Conservation (phyloP, 1,284 basidiomycete genomes). For the Exsudoporus floridanus region DNA sequence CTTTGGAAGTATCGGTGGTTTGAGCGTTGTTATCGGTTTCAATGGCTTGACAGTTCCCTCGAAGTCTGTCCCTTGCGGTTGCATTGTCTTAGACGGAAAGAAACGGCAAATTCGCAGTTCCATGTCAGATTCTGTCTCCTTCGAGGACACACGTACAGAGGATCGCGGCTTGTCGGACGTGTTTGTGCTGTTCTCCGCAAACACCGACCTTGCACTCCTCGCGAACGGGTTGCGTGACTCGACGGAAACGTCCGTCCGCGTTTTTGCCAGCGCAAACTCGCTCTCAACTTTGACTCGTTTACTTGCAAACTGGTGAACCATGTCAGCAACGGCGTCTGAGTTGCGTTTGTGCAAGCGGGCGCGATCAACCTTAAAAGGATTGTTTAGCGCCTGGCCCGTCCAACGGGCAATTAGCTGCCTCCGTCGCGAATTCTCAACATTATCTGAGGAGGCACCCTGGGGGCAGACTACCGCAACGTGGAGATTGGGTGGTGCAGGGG, state of each 20-base stretch:
- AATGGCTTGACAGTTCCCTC: slow-evolving; percentile 27
- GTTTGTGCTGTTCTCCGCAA: slow-evolving; percentile 13
- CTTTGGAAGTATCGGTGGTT: slow-evolving; percentile 36
- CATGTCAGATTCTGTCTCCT: not conserved
- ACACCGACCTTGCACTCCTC: slow-evolving; percentile 21
- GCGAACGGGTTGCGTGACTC: slow-evolving; percentile 26
- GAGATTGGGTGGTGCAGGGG: not conserved
- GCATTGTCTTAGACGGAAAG: slow-evolving; percentile 1
- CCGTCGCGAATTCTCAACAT: not conserved
- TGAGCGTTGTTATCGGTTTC: slow-evolving; percentile 40
- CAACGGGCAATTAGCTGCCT: not conserved
- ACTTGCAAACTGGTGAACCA: slow-evolving; percentile 22
- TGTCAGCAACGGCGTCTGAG: slow-evolving; percentile 20
- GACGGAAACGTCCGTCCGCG: not conserved
- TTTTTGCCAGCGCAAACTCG: slow-evolving; percentile 23
- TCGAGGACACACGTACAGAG: not conserved
- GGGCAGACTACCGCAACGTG: not conserved
- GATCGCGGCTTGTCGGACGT: not conserved
- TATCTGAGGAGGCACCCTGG: not conserved
- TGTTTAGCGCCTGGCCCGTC: slow-evolving; percentile 4
- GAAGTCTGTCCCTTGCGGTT: not conserved
- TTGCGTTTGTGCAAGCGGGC: slow-evolving; percentile 28
- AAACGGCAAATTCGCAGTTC: slow-evolving; percentile 12
- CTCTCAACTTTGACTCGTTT: slow-evolving; percentile 29
- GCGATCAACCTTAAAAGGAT: slow-evolving; percentile 23